Base-by-base conservation (phyloP, 2,329 filamentous ascomycete genomes). In the Clarireedia homoeocarpa region DNA sequence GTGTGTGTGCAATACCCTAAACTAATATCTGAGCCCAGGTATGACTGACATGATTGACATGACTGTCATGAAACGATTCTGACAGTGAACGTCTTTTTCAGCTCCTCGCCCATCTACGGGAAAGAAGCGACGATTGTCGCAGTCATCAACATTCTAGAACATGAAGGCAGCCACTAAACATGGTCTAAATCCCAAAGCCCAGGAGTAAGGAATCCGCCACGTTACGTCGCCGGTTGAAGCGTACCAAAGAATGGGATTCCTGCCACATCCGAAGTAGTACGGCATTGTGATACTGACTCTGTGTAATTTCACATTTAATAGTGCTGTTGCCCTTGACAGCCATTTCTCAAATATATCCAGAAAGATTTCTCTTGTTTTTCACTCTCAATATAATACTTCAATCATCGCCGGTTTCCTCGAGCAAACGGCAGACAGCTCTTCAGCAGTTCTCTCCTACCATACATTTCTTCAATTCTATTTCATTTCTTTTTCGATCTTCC, bases 291-390 rank as follows among this genome's bases (percentile, higher is more conserved):
- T 56, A 56, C 65, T 64, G 64, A 64, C 62, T 63, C 60, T 60
- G 59, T 48, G 52, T 64, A 65, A 65, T 67, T 63, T 67, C 59
- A 46, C 50, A 56, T 62, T 48, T 59, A 42, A 54, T 58, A 61
- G 48, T 56, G 42, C 30, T 53, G 59, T 65, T 65, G 61, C 64
- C 63, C 64, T 61, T 65, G 59, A 61, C 62, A 65, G 64, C 59
- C 42, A 55, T 55, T 42, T 55, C 15, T 27, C 20, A 45, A 56
- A 54, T 47, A 51, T 56, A 50, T 51, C 50, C 39, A 55, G 15
- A 45, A 55, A 38, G 23, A 4, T 55, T 51, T 10, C 26, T 45
- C 26, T 55, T 34, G n/a, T 26, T 20, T 24, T 30, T 47, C 50
- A 42, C 54, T 48, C 42, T 27, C 27, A 27, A 49, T 54, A 57